Percentiles rank a stretch among this genome's conserved stretches.
Evolutionary conservation across 192 early-diverging fungal genomes (phyloP).

Genomic region (Podila epigama): DNA sequence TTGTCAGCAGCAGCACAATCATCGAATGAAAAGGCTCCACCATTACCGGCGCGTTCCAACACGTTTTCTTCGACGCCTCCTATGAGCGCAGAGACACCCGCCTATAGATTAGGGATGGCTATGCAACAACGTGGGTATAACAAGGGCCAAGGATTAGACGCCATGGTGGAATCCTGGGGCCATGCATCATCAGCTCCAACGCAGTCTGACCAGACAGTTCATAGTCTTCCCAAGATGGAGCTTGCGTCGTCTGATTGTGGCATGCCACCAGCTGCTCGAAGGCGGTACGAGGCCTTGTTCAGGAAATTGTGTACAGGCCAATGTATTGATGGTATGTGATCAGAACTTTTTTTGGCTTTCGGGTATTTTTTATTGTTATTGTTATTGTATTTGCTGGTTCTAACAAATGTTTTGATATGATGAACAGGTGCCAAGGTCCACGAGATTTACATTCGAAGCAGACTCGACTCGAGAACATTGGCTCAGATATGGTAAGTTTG

Average conservation of each 20-base stretch:
- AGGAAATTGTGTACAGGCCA: conserved; percentile 12
- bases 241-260: conserved; percentile 6
- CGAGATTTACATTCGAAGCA: conserved; percentile 46
- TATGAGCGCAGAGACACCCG: neutral
- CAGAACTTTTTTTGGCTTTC: neutral
- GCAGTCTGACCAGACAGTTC: neutral
- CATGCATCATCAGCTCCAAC: conserved; percentile 6
- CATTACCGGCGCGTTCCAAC: conserved; percentile 22
- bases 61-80: conserved; percentile 15
- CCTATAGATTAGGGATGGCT: conserved; percentile 10
- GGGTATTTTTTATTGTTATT: neutral
- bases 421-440: conserved; percentile 40
- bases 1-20: conserved; percentile 5
- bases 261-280: conserved; percentile 23
- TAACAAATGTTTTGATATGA: neutral
- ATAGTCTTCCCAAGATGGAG: conserved; percentile 3
- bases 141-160: neutral
- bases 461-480: conserved; percentile 49
- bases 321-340: conserved; percentile 42
- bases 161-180: conserved; percentile 1
- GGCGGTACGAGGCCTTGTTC: conserved; percentile 48
- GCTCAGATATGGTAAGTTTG: conserved; percentile 50
- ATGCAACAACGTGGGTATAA: conserved; percentile 12
- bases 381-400: neutral
- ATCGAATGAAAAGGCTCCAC: conserved; percentile 7